Percentiles rank a stretch among this genome's conserved stretches.
phyloP scores from a whole-genome alignment of 2,329 filamentous ascomycete species.

The Purpureocillium lavendulum region DNA sequence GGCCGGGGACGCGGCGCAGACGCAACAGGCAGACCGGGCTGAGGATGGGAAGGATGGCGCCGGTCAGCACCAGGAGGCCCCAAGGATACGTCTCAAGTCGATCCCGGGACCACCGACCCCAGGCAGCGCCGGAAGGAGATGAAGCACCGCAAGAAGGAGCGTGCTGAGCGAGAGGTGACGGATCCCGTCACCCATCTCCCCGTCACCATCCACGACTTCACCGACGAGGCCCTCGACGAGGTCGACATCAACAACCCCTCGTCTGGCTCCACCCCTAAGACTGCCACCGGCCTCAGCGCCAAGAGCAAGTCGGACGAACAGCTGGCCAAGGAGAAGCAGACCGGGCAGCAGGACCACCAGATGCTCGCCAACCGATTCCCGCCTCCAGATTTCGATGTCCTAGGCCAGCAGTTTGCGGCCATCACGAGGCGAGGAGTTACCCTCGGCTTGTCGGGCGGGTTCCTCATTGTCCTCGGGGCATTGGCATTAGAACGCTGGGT shows the following conservation, averaged over 20 bases:
- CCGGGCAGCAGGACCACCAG: conserved; percentile 28
- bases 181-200: conserved; percentile 67
- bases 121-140: conserved; percentile 39
- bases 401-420: conserved; percentile 22
- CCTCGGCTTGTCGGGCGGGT: conserved; percentile 25
- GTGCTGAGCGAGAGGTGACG: conserved; percentile 54
- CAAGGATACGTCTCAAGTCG: conserved; percentile 27
- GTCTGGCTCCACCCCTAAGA: conserved; percentile 25
- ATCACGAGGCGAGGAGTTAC: conserved; percentile 26
- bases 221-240: conserved; percentile 46
- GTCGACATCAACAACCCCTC: conserved; percentile 21
- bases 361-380: conserved; percentile 37
- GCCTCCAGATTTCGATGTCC: conserved; percentile 36
- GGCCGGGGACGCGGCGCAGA: no score
- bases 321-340: conserved; percentile 24
- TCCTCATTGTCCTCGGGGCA: conserved; percentile 19
- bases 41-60: conserved; percentile 7
- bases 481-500: conserved; percentile 12
- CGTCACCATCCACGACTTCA: conserved; percentile 60
- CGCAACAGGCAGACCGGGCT: conserved; percentile 1
- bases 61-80: conserved; percentile 10
- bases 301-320: conserved; percentile 31
- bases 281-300: conserved; percentile 27
- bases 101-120: conserved; percentile 27
- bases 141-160: conserved; percentile 34